Evolutionary conservation across 2,329 filamentous ascomycete species (phyloP).

Genomic region (Microsporum canis): DNA sequence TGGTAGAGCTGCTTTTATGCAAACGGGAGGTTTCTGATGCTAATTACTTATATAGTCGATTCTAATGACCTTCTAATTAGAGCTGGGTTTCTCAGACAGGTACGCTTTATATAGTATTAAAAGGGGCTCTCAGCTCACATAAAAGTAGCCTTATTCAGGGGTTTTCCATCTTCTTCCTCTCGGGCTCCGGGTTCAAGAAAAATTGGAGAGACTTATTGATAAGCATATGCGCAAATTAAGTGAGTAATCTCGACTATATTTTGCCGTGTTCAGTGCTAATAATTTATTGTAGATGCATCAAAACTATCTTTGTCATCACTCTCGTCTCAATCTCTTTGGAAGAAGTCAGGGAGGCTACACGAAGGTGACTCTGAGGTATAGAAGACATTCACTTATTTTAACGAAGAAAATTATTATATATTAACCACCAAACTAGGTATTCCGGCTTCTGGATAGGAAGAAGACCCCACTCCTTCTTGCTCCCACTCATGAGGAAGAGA

Average conservation of each 20-base stretch:
- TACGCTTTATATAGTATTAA: slow-evolving; percentile 24
- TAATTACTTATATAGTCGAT: slow-evolving; percentile 33
- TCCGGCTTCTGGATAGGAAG: slow-evolving; percentile 69
- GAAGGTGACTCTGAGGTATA: slow-evolving; percentile 58
- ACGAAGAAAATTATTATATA: not conserved
- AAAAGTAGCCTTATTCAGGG: slow-evolving; percentile 61
- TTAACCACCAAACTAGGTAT: slow-evolving; percentile 46
- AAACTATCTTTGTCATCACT: slow-evolving; percentile 74
- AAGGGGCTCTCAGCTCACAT: not conserved
- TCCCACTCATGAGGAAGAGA: slow-evolving; percentile 94
- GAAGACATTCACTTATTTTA: slow-evolving; percentile 6
- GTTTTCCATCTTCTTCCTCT: slow-evolving; percentile 87
- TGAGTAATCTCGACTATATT: slow-evolving; percentile 24
- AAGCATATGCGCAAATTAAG: slow-evolving; percentile 73
- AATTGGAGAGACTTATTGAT: slow-evolving; percentile 75
- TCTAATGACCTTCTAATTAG: slow-evolving; percentile 56
- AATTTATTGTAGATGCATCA: slow-evolving; percentile 52
- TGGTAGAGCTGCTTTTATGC: not conserved
- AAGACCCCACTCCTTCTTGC: slow-evolving; percentile 63
- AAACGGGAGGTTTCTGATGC: not conserved
- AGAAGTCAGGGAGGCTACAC: slow-evolving; percentile 67
- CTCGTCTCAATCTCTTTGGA: slow-evolving; percentile 75
- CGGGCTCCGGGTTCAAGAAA: slow-evolving; percentile 75
- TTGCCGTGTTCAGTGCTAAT: not conserved
- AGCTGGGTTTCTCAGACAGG: slow-evolving; percentile 63